Evolutionary conservation across 2,329 filamentous ascomycete species (phyloP).

Genomic region (Microthyrium microscopicum): DNA sequence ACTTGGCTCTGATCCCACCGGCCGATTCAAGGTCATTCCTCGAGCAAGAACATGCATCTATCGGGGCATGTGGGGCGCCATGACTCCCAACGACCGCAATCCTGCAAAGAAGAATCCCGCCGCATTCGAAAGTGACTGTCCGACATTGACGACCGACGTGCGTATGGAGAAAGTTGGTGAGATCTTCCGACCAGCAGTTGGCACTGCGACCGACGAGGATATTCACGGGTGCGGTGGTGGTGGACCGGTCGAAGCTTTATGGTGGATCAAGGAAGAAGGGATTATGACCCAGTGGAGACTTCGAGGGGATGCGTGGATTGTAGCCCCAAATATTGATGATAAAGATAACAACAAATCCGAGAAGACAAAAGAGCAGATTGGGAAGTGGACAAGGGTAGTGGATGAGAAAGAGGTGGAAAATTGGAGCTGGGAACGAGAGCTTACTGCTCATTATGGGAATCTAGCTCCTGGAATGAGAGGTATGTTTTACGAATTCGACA

Average conservation of each 20-base stretch:
- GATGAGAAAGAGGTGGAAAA: constrained; percentile 24
- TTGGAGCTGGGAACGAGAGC: constrained; percentile 67
- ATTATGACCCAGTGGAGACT: constrained; percentile 64
- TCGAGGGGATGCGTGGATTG: constrained; percentile 56
- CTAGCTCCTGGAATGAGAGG: constrained; percentile 63
- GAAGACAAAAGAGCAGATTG: constrained; percentile 41
- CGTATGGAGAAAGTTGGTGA: constrained; percentile 73
- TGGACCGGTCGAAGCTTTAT: constrained; percentile 63
- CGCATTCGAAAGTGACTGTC: constrained; percentile 58
- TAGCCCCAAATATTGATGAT: constrained; percentile 51
- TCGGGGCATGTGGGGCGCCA: constrained; percentile 64
- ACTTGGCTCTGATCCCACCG: constrained; percentile 25
- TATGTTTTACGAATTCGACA: constrained; percentile 17
- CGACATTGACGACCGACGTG: constrained; percentile 73
- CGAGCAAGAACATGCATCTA: constrained; percentile 68
- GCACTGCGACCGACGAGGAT: constrained; percentile 26
- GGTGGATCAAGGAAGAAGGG: constrained; percentile 54
- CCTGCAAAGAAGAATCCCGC: constrained; percentile 52
- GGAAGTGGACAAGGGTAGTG: constrained; percentile 44
- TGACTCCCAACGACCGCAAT: constrained; percentile 59
- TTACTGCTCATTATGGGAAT: constrained; percentile 84
- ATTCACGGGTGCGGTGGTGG: constrained; percentile 42
- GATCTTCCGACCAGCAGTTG: constrained; percentile 38
- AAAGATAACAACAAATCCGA: constrained; percentile 36
- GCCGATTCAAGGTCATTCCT: constrained; percentile 21